Conservation (phyloP, 1,139 yeast genomes). For the Nakaseomyces nivariensis region DNA sequence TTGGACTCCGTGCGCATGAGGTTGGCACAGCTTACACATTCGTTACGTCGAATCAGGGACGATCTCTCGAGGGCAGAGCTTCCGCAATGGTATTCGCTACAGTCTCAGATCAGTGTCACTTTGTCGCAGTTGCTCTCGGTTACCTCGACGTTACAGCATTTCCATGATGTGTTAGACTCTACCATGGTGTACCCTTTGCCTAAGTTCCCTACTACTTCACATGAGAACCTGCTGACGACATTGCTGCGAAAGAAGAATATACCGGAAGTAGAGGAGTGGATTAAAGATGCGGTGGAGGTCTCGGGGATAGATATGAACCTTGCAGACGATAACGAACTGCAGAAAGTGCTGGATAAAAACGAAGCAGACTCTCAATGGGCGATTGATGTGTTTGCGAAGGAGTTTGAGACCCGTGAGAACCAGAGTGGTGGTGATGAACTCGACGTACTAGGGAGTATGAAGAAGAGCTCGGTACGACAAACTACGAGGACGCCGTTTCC, state of each 20-base stretch:
- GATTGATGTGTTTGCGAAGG: conserved; percentile 39
- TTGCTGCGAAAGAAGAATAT: conserved; percentile 73
- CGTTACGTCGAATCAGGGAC: conserved; percentile 37
- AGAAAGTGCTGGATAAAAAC: conserved; percentile 31
- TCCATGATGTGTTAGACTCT: conserved; percentile 47
- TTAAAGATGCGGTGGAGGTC: conserved; percentile 44
- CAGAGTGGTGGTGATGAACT: conserved; percentile 31
- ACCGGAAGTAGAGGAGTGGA: conserved; percentile 90
- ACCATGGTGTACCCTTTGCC: conserved; percentile 80
- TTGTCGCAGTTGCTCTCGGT: conserved; percentile 73
- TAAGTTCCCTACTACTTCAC: conserved; percentile 73
- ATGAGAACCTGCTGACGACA: conserved; percentile 73
- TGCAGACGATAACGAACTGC: conserved; percentile 18
- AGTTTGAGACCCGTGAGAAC: conserved; percentile 48
- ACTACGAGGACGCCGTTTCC: conserved; percentile 21
- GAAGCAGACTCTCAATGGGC: conserved; percentile 61
- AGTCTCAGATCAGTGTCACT: conserved; percentile 74
- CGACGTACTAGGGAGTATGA: background rate
- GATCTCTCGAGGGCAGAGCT: conserved; percentile 32
- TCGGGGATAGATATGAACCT: conserved; percentile 26
- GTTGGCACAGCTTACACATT: conserved; percentile 44
- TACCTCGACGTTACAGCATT: conserved; percentile 53
- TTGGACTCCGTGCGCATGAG: conserved; percentile 52
- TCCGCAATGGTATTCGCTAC: conserved; percentile 41
- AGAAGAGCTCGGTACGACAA: conserved; percentile 1